A percentile compares a stretch with the other conserved stretches of the same genome.
Evolutionary conservation across 176 grass and related monocot genomes (phyloP).

Genomic region (Microstegium vimineum): DNA sequence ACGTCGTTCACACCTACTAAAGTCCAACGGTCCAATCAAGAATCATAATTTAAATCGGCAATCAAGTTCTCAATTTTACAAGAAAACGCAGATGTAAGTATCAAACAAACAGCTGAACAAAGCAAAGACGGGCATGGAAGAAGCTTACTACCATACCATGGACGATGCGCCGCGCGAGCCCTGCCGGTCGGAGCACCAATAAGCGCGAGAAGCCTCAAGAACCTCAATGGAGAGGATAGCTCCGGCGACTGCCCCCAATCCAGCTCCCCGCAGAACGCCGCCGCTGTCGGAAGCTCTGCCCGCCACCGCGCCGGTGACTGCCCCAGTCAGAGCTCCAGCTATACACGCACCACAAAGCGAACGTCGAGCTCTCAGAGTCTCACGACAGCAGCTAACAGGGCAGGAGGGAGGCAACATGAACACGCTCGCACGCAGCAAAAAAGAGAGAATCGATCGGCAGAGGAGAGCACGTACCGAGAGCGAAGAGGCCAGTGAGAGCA

Average conservation of each 20-base stretch:
- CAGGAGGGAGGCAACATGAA: no score
- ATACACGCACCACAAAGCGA: not conserved
- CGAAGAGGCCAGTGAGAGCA: constrained; percentile 66
- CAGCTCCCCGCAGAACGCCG: constrained; percentile 56
- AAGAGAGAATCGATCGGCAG: no score
- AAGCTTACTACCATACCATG: constrained; percentile 62
- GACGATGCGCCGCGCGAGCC: constrained; percentile 43
- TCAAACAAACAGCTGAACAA: not conserved
- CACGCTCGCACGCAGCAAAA: no score
- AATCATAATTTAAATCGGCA: not conserved
- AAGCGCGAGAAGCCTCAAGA: constrained; percentile 67
- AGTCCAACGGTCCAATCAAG: no score
- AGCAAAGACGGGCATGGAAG: not conserved
- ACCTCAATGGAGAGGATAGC: constrained; percentile 67
- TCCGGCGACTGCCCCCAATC: constrained; percentile 65
- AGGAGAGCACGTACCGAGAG: constrained; percentile 41
- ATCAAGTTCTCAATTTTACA: not conserved
- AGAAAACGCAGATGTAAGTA: not conserved
- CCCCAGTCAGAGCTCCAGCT: constrained; percentile 71
- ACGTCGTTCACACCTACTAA: no score
- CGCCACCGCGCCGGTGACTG: constrained; percentile 58
- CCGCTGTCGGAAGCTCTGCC: constrained; percentile 69
- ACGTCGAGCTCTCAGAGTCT: constrained; percentile 12
- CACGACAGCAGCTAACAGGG: not conserved
- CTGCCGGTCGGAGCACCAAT: constrained; percentile 59